Conservation (phyloP, 2,329 filamentous ascomycete species). For the Diaporthe capsici region DNA sequence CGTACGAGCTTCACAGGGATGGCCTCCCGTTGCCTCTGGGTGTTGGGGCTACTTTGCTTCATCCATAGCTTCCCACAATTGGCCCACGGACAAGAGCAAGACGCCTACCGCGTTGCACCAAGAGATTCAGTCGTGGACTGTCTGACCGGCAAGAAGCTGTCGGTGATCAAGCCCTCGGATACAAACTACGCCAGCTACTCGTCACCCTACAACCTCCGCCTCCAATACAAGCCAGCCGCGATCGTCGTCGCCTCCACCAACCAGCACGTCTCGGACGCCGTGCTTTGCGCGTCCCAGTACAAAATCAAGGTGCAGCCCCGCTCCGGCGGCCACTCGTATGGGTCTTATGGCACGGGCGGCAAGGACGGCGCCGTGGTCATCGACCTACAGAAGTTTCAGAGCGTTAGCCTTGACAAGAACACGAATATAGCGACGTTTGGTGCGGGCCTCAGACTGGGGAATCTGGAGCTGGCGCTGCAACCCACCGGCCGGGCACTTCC, state of each 20-base stretch:
- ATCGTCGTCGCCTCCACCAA: conserved; percentile 51
- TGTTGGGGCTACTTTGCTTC: background rate
- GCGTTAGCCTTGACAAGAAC: conserved; percentile 49
- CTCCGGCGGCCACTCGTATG: conserved; percentile 68
- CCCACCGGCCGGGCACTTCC: conserved; percentile 54
- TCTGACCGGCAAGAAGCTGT: conserved; percentile 4
- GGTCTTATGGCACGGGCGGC: conserved; percentile 61
- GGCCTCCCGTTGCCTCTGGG: background rate
- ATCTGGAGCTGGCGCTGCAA: conserved; percentile 55
- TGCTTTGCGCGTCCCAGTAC: conserved; percentile 59
- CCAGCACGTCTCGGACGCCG: conserved; percentile 59
- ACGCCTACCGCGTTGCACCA: background rate
- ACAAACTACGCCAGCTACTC: conserved; percentile 15
- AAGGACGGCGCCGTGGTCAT: conserved; percentile 58
- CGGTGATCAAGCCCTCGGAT: conserved; percentile 14
- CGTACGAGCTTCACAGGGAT: background rate
- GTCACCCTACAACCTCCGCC: conserved; percentile 49
- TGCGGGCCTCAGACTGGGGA: conserved; percentile 59
- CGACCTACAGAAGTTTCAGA: conserved; percentile 56
- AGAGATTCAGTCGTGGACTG: conserved; percentile 13
- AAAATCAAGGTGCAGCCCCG: conserved; percentile 64
- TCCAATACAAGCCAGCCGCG: conserved; percentile 50
- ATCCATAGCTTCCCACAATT: background rate
- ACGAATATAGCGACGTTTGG: conserved; percentile 55
- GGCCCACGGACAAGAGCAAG: background rate